Evolutionary conservation across 2,329 filamentous ascomycete species (phyloP).

Genomic region (Colletotrichum sp.): DNA sequence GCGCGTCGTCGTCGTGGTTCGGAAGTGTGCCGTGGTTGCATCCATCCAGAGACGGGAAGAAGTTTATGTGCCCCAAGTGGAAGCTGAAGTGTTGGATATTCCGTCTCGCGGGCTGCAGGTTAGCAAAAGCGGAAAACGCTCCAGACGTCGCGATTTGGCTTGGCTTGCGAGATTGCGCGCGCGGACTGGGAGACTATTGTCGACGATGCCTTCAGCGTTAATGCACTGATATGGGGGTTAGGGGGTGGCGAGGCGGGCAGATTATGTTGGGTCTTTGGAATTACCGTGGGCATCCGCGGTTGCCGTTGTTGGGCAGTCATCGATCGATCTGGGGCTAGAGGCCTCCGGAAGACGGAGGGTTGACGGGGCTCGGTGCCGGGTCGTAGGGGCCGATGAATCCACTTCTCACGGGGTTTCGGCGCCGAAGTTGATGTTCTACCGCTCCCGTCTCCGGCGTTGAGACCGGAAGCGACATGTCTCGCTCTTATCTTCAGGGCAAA

Average conservation of each 20-base stretch:
- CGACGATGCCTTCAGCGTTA: not conserved
- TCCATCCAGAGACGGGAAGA: not conserved
- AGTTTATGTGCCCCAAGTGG: not conserved
- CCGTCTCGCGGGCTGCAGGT: not conserved
- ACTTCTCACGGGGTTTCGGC: not conserved
- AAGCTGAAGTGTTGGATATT: not conserved
- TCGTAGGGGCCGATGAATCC: not conserved
- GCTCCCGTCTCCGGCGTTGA: not conserved
- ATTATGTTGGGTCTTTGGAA: not conserved
- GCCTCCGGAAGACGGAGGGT: not conserved
- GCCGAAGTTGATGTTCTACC: not conserved
- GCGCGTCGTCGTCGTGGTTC: not conserved
- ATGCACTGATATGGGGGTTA: not conserved
- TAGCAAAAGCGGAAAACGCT: not conserved
- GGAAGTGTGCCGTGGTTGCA: not conserved
- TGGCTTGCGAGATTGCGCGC: not conserved
- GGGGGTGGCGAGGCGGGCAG: not conserved
- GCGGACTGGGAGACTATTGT: not conserved
- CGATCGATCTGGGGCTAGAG: not conserved
- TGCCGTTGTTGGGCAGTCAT: not conserved
- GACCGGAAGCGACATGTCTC: rapidly evolving
- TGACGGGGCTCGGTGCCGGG: not conserved
- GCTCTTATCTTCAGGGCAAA: not conserved
- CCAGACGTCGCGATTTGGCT: not conserved
- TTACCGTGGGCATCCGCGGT: not conserved